Conservation (phyloP, 2,329 filamentous ascomycete species). For the Arthrinium puccinioides region DNA sequence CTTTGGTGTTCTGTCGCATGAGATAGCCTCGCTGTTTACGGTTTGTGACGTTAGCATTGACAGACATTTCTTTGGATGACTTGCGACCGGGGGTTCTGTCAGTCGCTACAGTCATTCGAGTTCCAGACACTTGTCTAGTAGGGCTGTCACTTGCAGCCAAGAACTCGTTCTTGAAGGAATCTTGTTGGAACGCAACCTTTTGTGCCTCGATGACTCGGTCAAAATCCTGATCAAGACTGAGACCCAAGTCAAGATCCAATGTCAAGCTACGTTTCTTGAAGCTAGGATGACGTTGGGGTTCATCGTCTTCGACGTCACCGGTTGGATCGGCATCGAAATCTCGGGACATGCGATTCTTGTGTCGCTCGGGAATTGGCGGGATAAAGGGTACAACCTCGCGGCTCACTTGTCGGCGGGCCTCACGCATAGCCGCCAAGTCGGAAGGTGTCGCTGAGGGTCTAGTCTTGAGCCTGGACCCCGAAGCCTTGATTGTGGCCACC, state of each 20-base stretch:
- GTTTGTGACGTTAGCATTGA: conserved; percentile 56
- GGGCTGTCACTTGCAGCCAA: conserved; percentile 17
- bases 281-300: conserved; percentile 58
- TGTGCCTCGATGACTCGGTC: conserved; percentile 91
- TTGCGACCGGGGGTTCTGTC: conserved; percentile 14
- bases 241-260: conserved; percentile 71
- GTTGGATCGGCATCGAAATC: conserved; percentile 34
- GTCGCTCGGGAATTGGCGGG: conserved; percentile 54
- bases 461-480: conserved; percentile 81
- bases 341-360: conserved; percentile 46
- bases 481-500: conserved; percentile 80
- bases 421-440: conserved; percentile 78
- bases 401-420: conserved; percentile 78
- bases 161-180: conserved; percentile 15
- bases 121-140: conserved; percentile 39
- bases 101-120: conserved; percentile 8
- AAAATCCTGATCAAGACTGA: conserved; percentile 87
- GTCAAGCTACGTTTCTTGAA: conserved; percentile 79
- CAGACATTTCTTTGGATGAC: conserved; percentile 14
- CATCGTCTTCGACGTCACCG: conserved; percentile 30
- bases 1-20: conserved; percentile 97
- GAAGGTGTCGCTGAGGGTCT: conserved; percentile 81
- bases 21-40: conserved; percentile 88
- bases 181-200: conserved; percentile 67
- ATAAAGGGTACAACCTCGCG: conserved; percentile 53